These are phyloP conservation scores for Aspergillus sp. DNA, from an alignment of 2,329 filamentous ascomycete genomes.

Conservation along the genomic window DNA sequence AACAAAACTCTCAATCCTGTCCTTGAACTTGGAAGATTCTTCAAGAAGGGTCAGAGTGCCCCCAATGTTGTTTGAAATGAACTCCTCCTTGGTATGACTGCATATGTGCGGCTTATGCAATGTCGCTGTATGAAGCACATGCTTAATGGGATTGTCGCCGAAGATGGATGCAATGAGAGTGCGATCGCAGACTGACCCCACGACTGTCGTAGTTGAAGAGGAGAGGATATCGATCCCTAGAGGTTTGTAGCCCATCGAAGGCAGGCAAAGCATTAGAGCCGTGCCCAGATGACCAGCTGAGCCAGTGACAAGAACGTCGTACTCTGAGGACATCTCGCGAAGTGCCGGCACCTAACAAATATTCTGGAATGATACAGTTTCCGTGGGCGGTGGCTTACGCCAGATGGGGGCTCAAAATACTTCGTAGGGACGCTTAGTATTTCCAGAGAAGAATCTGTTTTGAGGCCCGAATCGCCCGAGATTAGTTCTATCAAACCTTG, in stretches of 20 bases:
- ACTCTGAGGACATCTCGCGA: not conserved
- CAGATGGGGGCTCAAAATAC: not conserved
- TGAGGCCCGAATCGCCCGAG: not conserved
- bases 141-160: conserved; percentile 9
- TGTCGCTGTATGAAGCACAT: conserved; percentile 12
- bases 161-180: conserved; percentile 9
- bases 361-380: not conserved
- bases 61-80: conserved; percentile 12
- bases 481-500: not conserved
- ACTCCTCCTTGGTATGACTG: conserved; percentile 10
- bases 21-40: not conserved
- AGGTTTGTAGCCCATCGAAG: conserved; percentile 15
- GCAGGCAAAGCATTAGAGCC: conserved; percentile 16
- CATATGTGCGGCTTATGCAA: conserved; percentile 14
- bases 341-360: not conserved
- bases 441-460: not conserved
- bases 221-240: conserved; percentile 8
- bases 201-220: not conserved
- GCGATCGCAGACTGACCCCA: not conserved
- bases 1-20: not conserved
- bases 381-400: not conserved
- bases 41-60: conserved; percentile 5
- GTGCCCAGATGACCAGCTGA: conserved; percentile 18
- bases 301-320: conserved; percentile 17
- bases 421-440: not conserved